These are phyloP conservation scores for Pichia exigua DNA, from an alignment of 805 yeast species.

Conservation along the genomic window DNA sequence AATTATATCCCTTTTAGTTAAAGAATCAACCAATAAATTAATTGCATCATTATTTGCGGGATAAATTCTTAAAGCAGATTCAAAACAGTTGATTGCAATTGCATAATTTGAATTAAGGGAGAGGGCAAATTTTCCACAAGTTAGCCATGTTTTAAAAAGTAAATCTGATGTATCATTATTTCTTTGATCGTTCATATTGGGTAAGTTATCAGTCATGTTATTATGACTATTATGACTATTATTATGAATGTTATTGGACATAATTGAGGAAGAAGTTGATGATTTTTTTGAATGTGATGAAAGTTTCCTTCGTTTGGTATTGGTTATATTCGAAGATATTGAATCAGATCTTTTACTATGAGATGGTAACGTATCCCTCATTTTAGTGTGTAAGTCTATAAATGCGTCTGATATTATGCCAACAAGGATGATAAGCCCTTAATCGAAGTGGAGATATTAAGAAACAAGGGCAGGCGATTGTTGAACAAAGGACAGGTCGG, in stretches of 20 bases:
- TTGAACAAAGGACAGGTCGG: background rate
- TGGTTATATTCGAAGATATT: background rate
- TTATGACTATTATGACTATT: background rate
- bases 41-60: conserved; percentile 35
- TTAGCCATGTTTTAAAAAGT: conserved; percentile 33
- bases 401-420: background rate
- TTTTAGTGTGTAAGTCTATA: background rate
- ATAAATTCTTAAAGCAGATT: conserved; percentile 35
- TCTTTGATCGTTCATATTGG: background rate
- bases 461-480: background rate
- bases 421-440: background rate
- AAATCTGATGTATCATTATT: background rate
- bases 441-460: background rate
- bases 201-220: background rate
- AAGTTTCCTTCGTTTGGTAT: background rate
- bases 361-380: background rate
- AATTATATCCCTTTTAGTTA: conserved; percentile 2
- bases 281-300: background rate
- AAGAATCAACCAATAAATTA: conserved; percentile 34
- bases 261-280: background rate
- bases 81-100: conserved; percentile 37
- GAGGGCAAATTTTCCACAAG: conserved; percentile 40
- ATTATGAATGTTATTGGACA: background rate
- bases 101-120: conserved; percentile 30
- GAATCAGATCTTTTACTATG: background rate